A percentile compares a stretch with the other conserved stretches of the same genome.
These are phyloP conservation scores for Coffea canephora DNA, from an alignment of 257 asterid genomes.

Conservation along the genomic window DNA sequence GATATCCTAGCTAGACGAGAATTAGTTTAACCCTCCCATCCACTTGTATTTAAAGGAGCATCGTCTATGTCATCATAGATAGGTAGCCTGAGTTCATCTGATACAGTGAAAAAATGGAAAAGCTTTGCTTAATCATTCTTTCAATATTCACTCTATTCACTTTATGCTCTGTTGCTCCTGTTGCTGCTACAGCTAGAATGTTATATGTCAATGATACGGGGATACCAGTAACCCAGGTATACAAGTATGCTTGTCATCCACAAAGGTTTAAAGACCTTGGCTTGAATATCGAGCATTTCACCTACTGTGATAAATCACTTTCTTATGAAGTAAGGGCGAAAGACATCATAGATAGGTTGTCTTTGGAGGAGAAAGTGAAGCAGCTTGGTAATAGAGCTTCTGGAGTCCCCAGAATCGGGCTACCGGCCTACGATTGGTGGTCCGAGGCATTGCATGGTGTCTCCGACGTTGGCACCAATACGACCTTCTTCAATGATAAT, in stretches of 20 bases:
- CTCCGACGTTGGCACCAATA: constrained; percentile 21
- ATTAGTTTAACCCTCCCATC: too few species aligned
- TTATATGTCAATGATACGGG: too few species aligned
- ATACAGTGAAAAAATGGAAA: too few species aligned
- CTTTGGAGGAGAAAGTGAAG: constrained; percentile 32
- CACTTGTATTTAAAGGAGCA: too few species aligned
- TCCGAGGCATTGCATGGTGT: constrained; percentile 58
- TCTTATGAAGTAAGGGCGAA: constrained; percentile 33
- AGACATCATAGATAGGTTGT: constrained; percentile 45
- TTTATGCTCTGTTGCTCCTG: too few species aligned
- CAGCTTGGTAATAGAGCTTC: constrained; percentile 42
- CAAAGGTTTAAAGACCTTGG: constrained; percentile 30
- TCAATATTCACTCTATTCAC: too few species aligned
- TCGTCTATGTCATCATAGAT: too few species aligned
- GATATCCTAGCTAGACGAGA: too few species aligned
- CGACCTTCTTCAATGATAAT: constrained; percentile 2
- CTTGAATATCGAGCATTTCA: not conserved
- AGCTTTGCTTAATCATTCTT: too few species aligned
- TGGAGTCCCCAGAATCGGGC: constrained; percentile 38
- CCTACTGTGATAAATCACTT: constrained; percentile 30
- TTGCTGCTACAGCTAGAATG: too few species aligned
- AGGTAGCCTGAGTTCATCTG: too few species aligned
- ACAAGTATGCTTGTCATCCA: constrained; percentile 25
- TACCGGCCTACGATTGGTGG: constrained; percentile 57
- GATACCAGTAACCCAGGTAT: not conserved